phyloP scores from a whole-genome alignment of 495 filamentous ascomycete species.

The Neurospora sp. region DNA sequence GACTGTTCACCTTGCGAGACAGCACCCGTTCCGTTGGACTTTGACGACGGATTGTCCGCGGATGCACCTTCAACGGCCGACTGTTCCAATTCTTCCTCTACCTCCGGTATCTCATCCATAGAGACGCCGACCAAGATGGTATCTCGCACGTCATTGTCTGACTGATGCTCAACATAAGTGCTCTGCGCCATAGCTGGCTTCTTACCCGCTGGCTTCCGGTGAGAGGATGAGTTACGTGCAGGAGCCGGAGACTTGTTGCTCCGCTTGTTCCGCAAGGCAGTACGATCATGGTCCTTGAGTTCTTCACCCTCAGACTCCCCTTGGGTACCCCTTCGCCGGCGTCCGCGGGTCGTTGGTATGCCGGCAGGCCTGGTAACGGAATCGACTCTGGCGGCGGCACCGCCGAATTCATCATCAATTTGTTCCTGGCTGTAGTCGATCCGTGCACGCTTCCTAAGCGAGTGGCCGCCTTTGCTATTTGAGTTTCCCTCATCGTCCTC shows the following conservation, averaged over 20 bases:
- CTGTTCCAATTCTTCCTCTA: conserved; percentile 13
- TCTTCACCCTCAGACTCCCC: conserved; percentile 20
- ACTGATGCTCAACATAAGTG: conserved; percentile 20
- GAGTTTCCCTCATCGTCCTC: conserved; percentile 28
- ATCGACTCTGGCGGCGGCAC: not conserved
- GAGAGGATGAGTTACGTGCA: conserved; percentile 16
- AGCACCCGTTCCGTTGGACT: not conserved
- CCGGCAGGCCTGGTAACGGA: conserved; percentile 11
- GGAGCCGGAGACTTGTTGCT: conserved; percentile 22
- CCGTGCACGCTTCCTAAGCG: conserved; percentile 34
- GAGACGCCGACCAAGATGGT: conserved; percentile 38
- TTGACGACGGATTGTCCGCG: not conserved
- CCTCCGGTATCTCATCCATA: conserved; percentile 9
- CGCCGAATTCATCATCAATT: conserved; percentile 23
- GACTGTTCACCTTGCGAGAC: not conserved
- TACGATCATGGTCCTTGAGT: conserved; percentile 7
- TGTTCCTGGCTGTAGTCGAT: conserved; percentile 38
- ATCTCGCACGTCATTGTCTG: conserved; percentile 38
- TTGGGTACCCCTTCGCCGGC: conserved; percentile 21
- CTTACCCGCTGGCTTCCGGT: conserved; percentile 24
- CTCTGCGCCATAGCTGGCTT: conserved; percentile 22
- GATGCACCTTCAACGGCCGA: conserved; percentile 8
- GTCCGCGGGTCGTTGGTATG: conserved; percentile 14
- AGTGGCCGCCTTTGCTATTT: conserved; percentile 32
- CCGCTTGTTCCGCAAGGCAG: conserved; percentile 13